phyloP scores from a whole-genome alignment of 192 early-diverging fungal genomes.

The Dimargaris cristalligena region DNA sequence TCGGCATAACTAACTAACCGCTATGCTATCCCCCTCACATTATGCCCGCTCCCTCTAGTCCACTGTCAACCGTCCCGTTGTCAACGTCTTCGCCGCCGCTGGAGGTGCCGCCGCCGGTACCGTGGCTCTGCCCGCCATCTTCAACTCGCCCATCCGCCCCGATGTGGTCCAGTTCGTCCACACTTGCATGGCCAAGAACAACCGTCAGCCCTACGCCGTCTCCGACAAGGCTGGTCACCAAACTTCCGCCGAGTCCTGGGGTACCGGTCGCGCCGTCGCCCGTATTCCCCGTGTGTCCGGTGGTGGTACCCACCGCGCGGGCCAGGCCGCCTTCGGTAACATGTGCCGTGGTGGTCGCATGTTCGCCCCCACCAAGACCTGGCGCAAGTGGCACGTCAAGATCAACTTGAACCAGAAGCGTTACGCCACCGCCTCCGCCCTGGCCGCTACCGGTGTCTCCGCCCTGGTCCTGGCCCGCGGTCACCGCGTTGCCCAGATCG shows the following conservation, averaged over 20 bases:
- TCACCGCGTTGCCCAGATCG: slow-evolving; percentile 82
- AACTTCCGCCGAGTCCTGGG: slow-evolving; percentile 96
- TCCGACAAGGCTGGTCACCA: slow-evolving; percentile 94
- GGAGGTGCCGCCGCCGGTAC: slow-evolving; percentile 60
- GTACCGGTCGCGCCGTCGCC: slow-evolving; percentile 95
- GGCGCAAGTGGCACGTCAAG: slow-evolving; percentile 99
- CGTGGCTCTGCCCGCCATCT: slow-evolving; percentile 73
- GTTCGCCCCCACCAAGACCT: slow-evolving; percentile 99
- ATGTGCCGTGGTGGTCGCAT: slow-evolving; percentile 99
- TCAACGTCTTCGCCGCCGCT: slow-evolving; percentile 72
- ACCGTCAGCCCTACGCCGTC: slow-evolving; percentile 90
- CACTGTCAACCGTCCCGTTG: slow-evolving; percentile 61
- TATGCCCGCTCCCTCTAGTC: slow-evolving; percentile 17
- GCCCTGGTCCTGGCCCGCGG: slow-evolving; percentile 89
- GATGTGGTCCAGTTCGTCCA: slow-evolving; percentile 91
- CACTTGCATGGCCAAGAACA: slow-evolving; percentile 98
- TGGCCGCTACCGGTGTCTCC: slow-evolving; percentile 86
- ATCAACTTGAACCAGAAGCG: slow-evolving; percentile 97
- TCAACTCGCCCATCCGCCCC: slow-evolving; percentile 91
- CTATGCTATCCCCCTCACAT: no score
- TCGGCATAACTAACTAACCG: no score
- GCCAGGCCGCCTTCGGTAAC: slow-evolving; percentile 98
- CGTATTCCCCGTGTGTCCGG: slow-evolving; percentile 98
- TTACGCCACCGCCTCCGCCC: slow-evolving; percentile 88
- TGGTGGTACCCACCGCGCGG: slow-evolving; percentile 89